Evolutionary conservation across 768 basidiomycete genomes (phyloP).

Genomic region (Tricholoma hemisulphureum): DNA sequence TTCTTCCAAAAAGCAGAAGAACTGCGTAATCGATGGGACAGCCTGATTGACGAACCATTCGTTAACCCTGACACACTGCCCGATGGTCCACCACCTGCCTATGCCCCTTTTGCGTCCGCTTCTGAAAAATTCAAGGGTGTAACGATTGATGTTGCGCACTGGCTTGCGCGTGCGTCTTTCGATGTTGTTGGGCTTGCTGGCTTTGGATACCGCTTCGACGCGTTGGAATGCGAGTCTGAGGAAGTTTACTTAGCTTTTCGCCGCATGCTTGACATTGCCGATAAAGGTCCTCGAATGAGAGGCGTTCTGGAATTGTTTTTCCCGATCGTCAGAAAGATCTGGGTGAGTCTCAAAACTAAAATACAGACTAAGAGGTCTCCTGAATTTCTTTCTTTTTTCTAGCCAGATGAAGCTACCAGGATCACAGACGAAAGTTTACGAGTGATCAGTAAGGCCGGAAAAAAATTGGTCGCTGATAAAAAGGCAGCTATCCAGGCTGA

Average conservation of each 20-base stretch:
- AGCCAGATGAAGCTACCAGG: constrained; percentile 44
- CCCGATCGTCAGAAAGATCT: constrained; percentile 44
- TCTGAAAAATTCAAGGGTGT: constrained; percentile 12
- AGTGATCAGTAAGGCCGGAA: constrained; percentile 41
- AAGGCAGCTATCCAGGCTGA: constrained; percentile 37
- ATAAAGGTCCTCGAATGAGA: constrained; percentile 41
- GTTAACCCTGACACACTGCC: not conserved
- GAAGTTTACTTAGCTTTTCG: constrained; percentile 49
- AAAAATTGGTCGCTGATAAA: constrained; percentile 43
- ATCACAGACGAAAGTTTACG: constrained; percentile 37
- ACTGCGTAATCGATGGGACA: constrained; percentile 44
- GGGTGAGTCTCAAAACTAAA: constrained; percentile 30
- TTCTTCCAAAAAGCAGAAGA: constrained; percentile 54
- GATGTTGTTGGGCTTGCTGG: constrained; percentile 63
- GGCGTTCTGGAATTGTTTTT: constrained; percentile 45
- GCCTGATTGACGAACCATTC: constrained; percentile 22
- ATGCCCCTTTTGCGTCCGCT: constrained; percentile 7
- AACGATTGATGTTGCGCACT: constrained; percentile 51
- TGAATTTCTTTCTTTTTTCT: not conserved
- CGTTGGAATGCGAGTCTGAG: constrained; percentile 48
- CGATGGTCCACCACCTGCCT: constrained; percentile 8
- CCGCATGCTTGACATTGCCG: constrained; percentile 47
- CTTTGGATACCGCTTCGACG: constrained; percentile 51
- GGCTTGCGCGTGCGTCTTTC: constrained; percentile 61
- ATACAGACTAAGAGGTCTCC: not conserved